Percentiles rank a stretch among this genome's conserved stretches.
Conservation (phyloP, 441 rosid species). For the Capsella rubella region DNA sequence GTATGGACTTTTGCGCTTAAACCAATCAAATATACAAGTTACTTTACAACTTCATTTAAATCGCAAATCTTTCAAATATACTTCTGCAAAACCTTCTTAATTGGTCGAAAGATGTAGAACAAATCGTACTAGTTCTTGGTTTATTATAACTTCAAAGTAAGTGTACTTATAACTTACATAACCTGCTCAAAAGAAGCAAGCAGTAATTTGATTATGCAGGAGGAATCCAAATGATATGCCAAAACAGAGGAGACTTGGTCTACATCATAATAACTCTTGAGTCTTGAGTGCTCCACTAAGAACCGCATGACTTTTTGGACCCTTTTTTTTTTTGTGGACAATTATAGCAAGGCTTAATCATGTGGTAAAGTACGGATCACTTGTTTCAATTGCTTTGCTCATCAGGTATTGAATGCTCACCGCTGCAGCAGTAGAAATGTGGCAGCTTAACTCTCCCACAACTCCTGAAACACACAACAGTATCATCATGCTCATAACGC, state of each 20-base stretch:
- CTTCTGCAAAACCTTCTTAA: background rate
- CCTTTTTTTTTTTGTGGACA: background rate
- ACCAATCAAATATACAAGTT: constrained; percentile 1
- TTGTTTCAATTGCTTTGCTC: constrained; percentile 34
- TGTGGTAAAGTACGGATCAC: background rate
- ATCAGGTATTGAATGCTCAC: constrained; percentile 48
- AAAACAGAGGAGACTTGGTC: constrained; percentile 6
- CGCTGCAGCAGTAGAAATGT: constrained; percentile 79
- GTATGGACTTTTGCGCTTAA: background rate
- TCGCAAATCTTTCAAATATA: background rate
- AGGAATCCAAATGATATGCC: background rate
- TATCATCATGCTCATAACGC: background rate
- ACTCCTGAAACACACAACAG: constrained; percentile 49
- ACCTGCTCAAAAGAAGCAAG: background rate
- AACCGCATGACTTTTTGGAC: background rate
- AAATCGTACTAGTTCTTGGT: background rate
- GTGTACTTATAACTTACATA: background rate
- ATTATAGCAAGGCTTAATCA: background rate
- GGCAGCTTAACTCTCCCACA: constrained; percentile 79
- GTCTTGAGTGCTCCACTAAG: background rate
- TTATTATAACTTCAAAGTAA: background rate
- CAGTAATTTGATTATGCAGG: background rate
- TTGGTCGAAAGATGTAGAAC: background rate
- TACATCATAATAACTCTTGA: background rate
- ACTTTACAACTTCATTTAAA: background rate